Evolutionary conservation across 2,329 filamentous ascomycete genomes (phyloP).

Genomic region (Rutstroemia sydowiana): DNA sequence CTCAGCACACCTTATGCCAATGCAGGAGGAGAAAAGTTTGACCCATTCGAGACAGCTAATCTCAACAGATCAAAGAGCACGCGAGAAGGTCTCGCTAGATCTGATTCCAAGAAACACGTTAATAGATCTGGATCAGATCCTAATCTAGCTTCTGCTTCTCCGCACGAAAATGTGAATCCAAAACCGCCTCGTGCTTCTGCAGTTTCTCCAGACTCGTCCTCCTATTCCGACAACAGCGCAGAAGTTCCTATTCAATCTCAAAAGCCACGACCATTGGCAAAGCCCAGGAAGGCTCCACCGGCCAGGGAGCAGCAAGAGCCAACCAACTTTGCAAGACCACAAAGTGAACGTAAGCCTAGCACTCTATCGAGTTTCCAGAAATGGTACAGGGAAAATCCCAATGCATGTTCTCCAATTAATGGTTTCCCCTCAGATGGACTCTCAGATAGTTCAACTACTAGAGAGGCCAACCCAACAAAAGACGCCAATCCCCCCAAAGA

Average conservation of each 20-base stretch:
- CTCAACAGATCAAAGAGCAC: conserved; percentile 29
- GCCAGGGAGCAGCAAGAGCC: conserved; percentile 5
- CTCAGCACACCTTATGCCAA: conserved; percentile 50
- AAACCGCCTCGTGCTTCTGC: conserved; percentile 5
- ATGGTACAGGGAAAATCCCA: conserved; percentile 17
- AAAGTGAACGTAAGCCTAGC: conserved; percentile 20
- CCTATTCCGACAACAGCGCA: conserved; percentile 11
- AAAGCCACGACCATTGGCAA: conserved; percentile 9
- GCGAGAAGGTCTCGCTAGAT: conserved; percentile 11
- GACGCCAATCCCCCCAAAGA: no score
- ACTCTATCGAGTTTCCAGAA: conserved; percentile 12
- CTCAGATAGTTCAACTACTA: conserved; percentile 14
- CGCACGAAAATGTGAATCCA: conserved; percentile 14
- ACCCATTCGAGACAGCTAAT: conserved; percentile 42
- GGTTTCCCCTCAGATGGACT: conserved; percentile 21
- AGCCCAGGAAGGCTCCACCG: conserved; percentile 6
- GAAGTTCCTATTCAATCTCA: conserved; percentile 1
- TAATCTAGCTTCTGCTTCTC: conserved; percentile 18
- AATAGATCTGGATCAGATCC: conserved; percentile 25
- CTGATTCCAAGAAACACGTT: conserved; percentile 11
- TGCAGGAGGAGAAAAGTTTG: conserved; percentile 51
- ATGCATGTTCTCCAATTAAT: conserved; percentile 17
- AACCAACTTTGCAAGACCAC: not conserved
- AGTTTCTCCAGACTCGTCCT: conserved; percentile 4
- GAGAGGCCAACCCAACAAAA: not conserved